Base-by-base conservation (phyloP, 371 early-diverging fungal genomes). In the Thermomucor indicae-seudaticae region DNA sequence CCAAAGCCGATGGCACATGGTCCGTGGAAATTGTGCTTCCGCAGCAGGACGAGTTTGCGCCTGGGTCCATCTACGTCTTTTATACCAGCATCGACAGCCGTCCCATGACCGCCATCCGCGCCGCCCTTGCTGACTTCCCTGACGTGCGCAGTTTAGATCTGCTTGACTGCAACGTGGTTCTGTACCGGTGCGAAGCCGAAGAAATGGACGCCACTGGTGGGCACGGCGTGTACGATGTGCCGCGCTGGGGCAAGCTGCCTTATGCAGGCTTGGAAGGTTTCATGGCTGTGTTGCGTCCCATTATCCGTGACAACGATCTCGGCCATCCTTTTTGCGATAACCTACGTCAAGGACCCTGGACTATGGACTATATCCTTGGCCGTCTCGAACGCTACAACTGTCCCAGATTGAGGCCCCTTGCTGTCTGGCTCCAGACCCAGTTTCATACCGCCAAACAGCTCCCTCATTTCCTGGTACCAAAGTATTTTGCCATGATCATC, bases 241-340 rank as follows among this genome's bases (percentile, higher is more conserved):
- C 97, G 0, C 83, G 83, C 14, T 75, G 78, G 54, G 97, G 96
- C 0, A 31, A 65, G 3, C 62, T 96, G 3, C 69, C 89, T 0
- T 98, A 95, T 64, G 91, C 92, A 53, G 98, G 98, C 3, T 60
- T 96, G 27, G 90, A 95, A 70, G 98, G 98, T 0, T 92, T 93
- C 60, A 83, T 91, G 57, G 84, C 93, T 17, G 85, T 84, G 0
- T 62, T 92, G 19, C 69, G 73, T 0, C 78, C 80, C 0, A 86
- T 93, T 22, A 89, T 92, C 29, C 76, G 80, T 1, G 72, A 69
- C 45, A 98, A 95, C 57, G 91, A 98, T 62, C 71, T 96, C 47
- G 96, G 97, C 0, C 96, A 95, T 56, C 89, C 95, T 1, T 75
- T 98, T 22, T 95, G 93, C 60, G 80, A 70, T 14, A 90, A 98